These are phyloP conservation scores for Nigrospora oryzae DNA, from an alignment of 2,329 filamentous ascomycete species.

Conservation along the genomic window DNA sequence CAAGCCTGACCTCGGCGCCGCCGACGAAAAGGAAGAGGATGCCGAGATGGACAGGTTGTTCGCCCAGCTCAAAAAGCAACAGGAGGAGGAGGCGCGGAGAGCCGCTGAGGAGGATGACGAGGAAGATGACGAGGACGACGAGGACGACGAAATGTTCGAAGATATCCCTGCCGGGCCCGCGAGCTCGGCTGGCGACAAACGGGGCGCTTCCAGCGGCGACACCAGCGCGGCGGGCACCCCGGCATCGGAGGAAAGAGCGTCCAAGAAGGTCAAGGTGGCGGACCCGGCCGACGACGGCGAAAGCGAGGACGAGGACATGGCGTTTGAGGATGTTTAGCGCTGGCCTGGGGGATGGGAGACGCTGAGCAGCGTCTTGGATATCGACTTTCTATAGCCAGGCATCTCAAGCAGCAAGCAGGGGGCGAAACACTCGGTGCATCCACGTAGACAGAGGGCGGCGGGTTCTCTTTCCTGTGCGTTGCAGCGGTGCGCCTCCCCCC, in stretches of 20 bases:
- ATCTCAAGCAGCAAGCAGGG: too few relatives aligned
- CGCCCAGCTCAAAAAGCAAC: constrained; percentile 54
- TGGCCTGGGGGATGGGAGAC: neutral
- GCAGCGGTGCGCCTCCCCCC: too few relatives aligned
- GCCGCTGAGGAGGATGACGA: constrained; percentile 38
- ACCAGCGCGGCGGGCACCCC: constrained; percentile 22
- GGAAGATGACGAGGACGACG: constrained; percentile 24
- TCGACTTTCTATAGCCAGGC: too few relatives aligned
- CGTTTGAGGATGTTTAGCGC: constrained; percentile 36
- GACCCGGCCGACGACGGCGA: constrained; percentile 24
- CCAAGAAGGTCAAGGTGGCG: constrained; percentile 45
- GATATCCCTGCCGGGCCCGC: constrained; percentile 14
- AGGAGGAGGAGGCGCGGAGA: constrained; percentile 41
- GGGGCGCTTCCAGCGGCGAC: constrained; percentile 16
- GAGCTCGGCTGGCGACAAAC: constrained; percentile 18
- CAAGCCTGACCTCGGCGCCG: constrained; percentile 35
- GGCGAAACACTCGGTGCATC: too few relatives aligned
- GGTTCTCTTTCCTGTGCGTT: too few relatives aligned
- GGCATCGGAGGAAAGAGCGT: constrained; percentile 29
- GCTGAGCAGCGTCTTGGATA: too few relatives aligned
- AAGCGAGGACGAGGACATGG: constrained; percentile 29
- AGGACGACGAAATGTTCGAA: constrained; percentile 24
- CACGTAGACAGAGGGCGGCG: too few relatives aligned
- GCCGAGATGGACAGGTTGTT: constrained; percentile 60
- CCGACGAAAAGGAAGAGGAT: constrained; percentile 42